Percentiles rank a stretch among this genome's conserved stretches.
Evolutionary conservation across 2,329 filamentous ascomycete genomes (phyloP).

Genomic region (Phaeomoniella chlamydospora): DNA sequence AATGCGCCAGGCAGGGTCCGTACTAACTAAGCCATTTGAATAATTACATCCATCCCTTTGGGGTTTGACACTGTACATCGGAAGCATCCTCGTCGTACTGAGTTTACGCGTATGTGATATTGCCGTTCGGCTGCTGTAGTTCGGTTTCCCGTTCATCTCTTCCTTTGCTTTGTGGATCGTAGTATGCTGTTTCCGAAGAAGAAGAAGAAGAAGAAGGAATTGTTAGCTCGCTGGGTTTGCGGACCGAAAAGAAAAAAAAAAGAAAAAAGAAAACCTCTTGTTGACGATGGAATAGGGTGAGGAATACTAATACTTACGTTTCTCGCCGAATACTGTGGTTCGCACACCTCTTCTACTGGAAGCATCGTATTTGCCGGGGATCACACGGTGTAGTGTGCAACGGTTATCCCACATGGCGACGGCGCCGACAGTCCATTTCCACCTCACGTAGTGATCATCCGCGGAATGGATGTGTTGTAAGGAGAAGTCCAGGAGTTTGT

Average conservation of each 20-base stretch:
- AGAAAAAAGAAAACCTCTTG: no score
- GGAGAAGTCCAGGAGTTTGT: conserved; percentile 32
- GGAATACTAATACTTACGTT: conserved; percentile 17
- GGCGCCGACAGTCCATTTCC: conserved; percentile 35
- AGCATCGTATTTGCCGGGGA: conserved; percentile 24
- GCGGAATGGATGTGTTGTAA: conserved; percentile 32
- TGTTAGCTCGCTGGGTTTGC: no score
- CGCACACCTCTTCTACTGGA: conserved; percentile 23
- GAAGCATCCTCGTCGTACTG: no score
- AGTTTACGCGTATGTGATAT: no score
- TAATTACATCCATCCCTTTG: no score
- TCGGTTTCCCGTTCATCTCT: conserved; percentile 6
- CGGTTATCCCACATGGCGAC: conserved; percentile 38
- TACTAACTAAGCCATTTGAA: no score
- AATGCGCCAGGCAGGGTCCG: no score
- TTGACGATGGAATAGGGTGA: not conserved
- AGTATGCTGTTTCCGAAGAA: conserved; percentile 5
- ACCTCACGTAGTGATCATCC: conserved; percentile 34
- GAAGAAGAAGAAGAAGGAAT: no score
- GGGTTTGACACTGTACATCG: no score
- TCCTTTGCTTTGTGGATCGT: conserved; percentile 10
- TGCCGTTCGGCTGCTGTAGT: not conserved
- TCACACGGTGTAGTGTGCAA: conserved; percentile 26
- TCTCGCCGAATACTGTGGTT: conserved; percentile 30
- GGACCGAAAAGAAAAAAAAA: no score